Evolutionary conservation across 1,284 basidiomycete genomes (phyloP), one percentile per base, ranked within the genome.

Genomic region (Malassezia restricta): DNA sequence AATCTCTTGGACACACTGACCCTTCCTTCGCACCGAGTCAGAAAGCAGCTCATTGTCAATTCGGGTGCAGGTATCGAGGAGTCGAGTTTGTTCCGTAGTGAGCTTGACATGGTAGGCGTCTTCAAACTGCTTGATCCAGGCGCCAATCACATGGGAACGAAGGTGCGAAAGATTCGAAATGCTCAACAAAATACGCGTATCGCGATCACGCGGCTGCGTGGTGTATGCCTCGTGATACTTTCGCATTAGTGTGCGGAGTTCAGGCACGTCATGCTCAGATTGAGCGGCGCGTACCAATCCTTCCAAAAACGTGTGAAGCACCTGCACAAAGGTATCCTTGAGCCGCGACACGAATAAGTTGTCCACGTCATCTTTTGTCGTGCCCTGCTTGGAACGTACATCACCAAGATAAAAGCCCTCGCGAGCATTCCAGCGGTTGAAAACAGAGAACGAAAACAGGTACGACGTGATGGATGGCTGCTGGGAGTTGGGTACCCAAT

Each of bases 131-230:
- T 78, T 80, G 48, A 89, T 79, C 79, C 96, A 83, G 54, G 78
- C 80, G 0, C 89, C 88, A 28, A 96, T 80, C 32, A 86, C 75
- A 0, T 77, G 76, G 45, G 79, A 78, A 49, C 81, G 81, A 20
- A 98, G 78, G 63, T 89, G 80, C 6, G 81, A 79, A 58, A 98
- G 82, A 72, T 96, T 95, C 8, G 88, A 88, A 17, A 96, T 79
- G 37, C 92, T 87, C 35, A 96, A 77, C 20, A 99, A 78, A 43
- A 94, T 78, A 40, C 92, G 83, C 15, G 81, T 85, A 68, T 95
- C 87, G n/a, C 28, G 47, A 14, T 47, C 44, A 0, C 44, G 44
- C 24, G 44, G 11, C 7, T 32, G 20, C 6, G 37, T 32, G 33
- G 28, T 8, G 12, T 24, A 17, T 17, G 28, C 35, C 3, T 65